Base-by-base conservation (phyloP, 805 yeast genomes). In the Hanseniaspora pseudoguilliermondii region DNA sequence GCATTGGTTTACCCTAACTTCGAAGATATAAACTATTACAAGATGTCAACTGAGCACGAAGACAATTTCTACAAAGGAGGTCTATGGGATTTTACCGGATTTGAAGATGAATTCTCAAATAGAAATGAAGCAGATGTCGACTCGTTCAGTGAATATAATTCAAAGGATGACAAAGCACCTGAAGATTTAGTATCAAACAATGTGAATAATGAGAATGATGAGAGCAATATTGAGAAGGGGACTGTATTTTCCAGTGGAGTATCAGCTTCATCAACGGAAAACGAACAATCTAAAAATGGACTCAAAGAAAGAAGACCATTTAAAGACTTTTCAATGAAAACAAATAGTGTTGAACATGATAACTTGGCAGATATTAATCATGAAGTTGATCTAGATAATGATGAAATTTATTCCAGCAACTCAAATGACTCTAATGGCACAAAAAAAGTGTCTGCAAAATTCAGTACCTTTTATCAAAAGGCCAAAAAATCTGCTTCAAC, bases 61-160 rank as follows among this genome's bases (percentile, higher is more conserved):
- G 75, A 69, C 41, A 95, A 87, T 60, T 68, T 87, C 15, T 93
- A 81, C 66, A 77, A 96, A 60, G 98, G 96, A 51, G 98, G 98
- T 18, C 80, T 91, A 25, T 91, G 97, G 97, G 89, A 55, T 29
- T 55, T 55, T 44, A 32, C 54, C 6, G 27, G 35, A 1, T 16
- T 35, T 35, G 16, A 39, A 25, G 9, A 18, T 16, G 15, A 13
- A 5, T 44, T 39, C 43, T 42, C 42, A 16, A 49, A 11, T 11
- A 41, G 15, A 32, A 46, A 8, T 20, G 39, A 13, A 38, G 18
- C 18, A 5, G 34, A 20, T n/a, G 38, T 27, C 2, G 21, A 42
- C 36, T 50, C n/a, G 16, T 8, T 10, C 23, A 11, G 16, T 40
- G 29, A 18, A n/a, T 21, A 25, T 35, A 0, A 1, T 21, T 5